Evolutionary conservation across 192 early-diverging fungal genomes (phyloP).

Genomic region (Coemansia sp.): DNA sequence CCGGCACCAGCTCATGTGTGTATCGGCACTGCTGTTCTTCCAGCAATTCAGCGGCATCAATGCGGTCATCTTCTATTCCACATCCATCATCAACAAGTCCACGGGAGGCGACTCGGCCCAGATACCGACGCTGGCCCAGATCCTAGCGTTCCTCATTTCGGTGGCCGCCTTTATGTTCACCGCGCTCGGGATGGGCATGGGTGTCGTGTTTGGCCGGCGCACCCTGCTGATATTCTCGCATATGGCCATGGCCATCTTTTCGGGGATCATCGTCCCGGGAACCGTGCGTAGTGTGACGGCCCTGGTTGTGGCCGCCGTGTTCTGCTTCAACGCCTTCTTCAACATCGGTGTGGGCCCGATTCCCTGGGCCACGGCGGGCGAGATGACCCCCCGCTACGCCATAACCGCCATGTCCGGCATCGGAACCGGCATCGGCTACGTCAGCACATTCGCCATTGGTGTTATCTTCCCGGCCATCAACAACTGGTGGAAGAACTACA

Average conservation of each 20-base stretch:
- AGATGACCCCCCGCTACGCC: constrained; percentile 70
- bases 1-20: constrained; percentile 56
- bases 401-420: constrained; percentile 62
- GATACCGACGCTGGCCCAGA: constrained; percentile 44
- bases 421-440: constrained; percentile 71
- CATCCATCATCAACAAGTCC: constrained; percentile 63
- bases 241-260: constrained; percentile 55
- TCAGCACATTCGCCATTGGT: constrained; percentile 54
- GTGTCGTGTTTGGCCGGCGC: constrained; percentile 66
- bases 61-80: constrained; percentile 78
- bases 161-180: constrained; percentile 44
- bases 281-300: constrained; percentile 43
- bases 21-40: constrained; percentile 58
- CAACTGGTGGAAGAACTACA: constrained; percentile 47
- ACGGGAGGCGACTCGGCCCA: constrained; percentile 25
- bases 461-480: constrained; percentile 55
- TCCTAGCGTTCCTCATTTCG: constrained; percentile 44
- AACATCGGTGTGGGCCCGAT: constrained; percentile 76
- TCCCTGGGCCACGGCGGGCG: constrained; percentile 76
- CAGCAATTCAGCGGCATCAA: constrained; percentile 87
- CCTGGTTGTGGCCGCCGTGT: constrained; percentile 56
- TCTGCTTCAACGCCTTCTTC: constrained; percentile 70
- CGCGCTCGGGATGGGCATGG: constrained; percentile 47
- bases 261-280: constrained; percentile 58
- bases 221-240: constrained; percentile 62